Percentiles rank a stretch among this genome's conserved stretches.
Evolutionary conservation across 225 moss, liverwort and hornwort genomes (phyloP).

Genomic region (Thuidium tamariscinum): DNA sequence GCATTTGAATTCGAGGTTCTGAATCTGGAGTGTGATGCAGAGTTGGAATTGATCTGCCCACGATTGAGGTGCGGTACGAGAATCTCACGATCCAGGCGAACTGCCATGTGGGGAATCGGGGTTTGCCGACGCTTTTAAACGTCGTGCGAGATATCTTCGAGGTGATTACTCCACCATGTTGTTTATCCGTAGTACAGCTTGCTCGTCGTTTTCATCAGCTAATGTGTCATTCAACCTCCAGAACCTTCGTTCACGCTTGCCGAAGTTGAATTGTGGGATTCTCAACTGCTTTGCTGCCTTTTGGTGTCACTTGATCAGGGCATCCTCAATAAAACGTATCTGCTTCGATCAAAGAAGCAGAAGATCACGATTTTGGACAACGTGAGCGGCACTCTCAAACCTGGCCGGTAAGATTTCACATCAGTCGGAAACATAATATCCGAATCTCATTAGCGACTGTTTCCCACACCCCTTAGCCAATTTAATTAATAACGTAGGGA

Average conservation of each 20-base stretch:
- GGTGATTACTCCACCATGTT: not conserved
- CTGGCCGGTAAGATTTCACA: slow-evolving; percentile 23
- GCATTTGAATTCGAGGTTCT: not conserved
- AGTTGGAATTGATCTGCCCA: slow-evolving; percentile 37
- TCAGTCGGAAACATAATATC: not conserved
- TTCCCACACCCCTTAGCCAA: not conserved
- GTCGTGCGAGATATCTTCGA: slow-evolving; percentile 24
- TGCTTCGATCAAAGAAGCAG: slow-evolving; percentile 31
- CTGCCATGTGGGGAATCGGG: slow-evolving; percentile 26
- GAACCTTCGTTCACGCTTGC: not conserved
- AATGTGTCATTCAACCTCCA: not conserved
- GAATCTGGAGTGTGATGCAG: slow-evolving; percentile 3
- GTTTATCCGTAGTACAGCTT: not conserved
- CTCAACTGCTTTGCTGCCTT: not conserved
- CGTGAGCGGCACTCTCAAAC: slow-evolving; percentile 26
- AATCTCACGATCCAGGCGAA: slow-evolving; percentile 18
- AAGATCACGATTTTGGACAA: slow-evolving; percentile 32
- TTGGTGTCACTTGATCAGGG: not conserved
- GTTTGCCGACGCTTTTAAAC: slow-evolving; percentile 26
- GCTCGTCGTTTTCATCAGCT: not conserved
- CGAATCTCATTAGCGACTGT: not conserved
- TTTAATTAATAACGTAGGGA: not conserved
- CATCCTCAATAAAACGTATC: not conserved
- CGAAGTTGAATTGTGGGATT: not conserved
- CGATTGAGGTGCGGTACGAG: slow-evolving; percentile 36